These are phyloP conservation scores for Akanthomyces lecanii DNA, from an alignment of 2,329 filamentous ascomycete genomes.

Conservation along the genomic window DNA sequence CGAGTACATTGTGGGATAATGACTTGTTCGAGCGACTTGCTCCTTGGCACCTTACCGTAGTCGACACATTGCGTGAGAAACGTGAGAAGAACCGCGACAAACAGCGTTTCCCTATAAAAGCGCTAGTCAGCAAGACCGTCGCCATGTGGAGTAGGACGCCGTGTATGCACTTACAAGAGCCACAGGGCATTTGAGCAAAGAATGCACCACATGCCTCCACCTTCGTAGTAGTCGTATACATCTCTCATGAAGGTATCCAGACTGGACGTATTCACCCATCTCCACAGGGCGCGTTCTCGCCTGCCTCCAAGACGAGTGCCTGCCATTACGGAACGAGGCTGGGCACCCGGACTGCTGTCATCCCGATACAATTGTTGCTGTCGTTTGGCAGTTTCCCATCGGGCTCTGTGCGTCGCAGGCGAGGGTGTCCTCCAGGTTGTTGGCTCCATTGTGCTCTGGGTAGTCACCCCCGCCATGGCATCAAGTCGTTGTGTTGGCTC, in stretches of 20 bases:
- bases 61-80: constrained; percentile 84
- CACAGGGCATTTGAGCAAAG: constrained; percentile 67
- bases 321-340: constrained; percentile 15
- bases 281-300: constrained; percentile 75
- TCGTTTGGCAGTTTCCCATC: constrained; percentile 52
- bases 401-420: constrained; percentile 29
- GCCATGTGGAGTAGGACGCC: background rate
- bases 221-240: constrained; percentile 82
- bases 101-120: constrained; percentile 63
- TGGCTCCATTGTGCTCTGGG: background rate
- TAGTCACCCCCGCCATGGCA: background rate
- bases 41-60: constrained; percentile 68
- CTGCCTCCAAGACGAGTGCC: background rate
- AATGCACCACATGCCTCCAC: constrained; percentile 82
- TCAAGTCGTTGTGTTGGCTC: constrained; percentile 15
- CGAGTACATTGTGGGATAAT: constrained; percentile 70
- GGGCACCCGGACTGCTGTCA: constrained; percentile 17
- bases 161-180: constrained; percentile 56
- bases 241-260: constrained; percentile 80
- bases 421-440: background rate
- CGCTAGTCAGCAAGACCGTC: constrained; percentile 8
- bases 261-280: constrained; percentile 88
- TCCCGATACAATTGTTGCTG: constrained; percentile 49
- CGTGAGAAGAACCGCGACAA: constrained; percentile 76
- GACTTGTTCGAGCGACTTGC: constrained; percentile 50